Conservation (phyloP, 176 grass and related monocot genomes). For the Areca catechu region DNA sequence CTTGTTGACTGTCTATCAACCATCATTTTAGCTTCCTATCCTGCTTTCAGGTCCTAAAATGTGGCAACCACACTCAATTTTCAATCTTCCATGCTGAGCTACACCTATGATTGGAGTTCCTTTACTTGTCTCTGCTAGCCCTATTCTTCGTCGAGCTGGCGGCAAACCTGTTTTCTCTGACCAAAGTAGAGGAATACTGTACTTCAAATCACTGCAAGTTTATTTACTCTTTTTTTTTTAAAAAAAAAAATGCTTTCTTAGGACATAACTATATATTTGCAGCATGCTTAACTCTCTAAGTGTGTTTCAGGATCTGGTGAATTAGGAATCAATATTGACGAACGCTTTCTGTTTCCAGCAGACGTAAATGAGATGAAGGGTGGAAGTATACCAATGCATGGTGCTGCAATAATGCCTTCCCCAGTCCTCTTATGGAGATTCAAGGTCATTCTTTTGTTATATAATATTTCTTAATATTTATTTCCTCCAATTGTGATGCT, state of each 20-base stretch:
- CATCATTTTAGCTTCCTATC: neutral
- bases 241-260: too few species aligned
- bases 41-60: neutral
- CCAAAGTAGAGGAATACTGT: neutral
- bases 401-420: constrained; percentile 61
- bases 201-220: neutral
- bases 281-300: too few species aligned
- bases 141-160: constrained; percentile 24
- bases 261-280: too few species aligned
- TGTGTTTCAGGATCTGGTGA: constrained; percentile 22
- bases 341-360: constrained; percentile 8
- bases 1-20: too few species aligned
- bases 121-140: constrained; percentile 20
- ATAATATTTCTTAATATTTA: neutral
- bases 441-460: constrained; percentile 37
- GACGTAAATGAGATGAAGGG: constrained; percentile 63
- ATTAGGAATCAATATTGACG: neutral
- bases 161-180: constrained; percentile 20
- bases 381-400: constrained; percentile 30
- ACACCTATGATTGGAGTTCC: constrained; percentile 21
- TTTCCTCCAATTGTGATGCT: neutral
- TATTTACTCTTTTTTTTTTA: neutral
- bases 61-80: neutral
- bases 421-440: constrained; percentile 85
- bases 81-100: neutral